A percentile compares a stretch with the other conserved stretches of the same genome.
Conservation (phyloP, 768 basidiomycete genomes). For the Rhizopogon vesiculosus region DNA sequence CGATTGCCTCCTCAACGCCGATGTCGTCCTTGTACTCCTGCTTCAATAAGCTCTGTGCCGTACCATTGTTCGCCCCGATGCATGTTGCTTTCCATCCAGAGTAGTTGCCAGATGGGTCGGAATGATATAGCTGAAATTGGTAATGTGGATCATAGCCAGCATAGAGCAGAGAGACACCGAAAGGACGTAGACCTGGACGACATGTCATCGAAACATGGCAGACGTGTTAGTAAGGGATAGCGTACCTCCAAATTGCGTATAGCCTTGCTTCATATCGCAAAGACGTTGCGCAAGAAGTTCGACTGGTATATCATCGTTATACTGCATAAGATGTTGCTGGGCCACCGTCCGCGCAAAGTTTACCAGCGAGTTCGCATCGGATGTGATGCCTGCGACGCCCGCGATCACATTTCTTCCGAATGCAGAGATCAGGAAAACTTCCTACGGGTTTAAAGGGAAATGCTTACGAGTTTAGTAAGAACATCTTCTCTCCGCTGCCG, state of each 20-base stretch:
- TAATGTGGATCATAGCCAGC: constrained; percentile 97
- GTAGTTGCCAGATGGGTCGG: constrained; percentile 98
- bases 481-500: constrained; percentile 98
- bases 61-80: constrained; percentile 97
- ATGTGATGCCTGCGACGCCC: constrained; percentile 93
- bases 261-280: constrained; percentile 98
- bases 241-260: constrained; percentile 93
- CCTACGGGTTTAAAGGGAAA: background rate
- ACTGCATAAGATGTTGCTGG: constrained; percentile 81
- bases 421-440: background rate
- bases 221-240: background rate
- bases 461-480: constrained; percentile 83
- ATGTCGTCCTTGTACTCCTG: constrained; percentile 99
- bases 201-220: background rate
- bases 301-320: constrained; percentile 98
- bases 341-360: constrained; percentile 91
- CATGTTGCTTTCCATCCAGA: constrained; percentile 98
- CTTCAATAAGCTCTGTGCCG: constrained; percentile 90
- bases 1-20: constrained; percentile 84
- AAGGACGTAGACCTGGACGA: constrained; percentile 83
- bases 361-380: constrained; percentile 96
- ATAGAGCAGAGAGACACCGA: constrained; percentile 95
- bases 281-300: constrained; percentile 91
- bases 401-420: constrained; percentile 81
- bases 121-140: constrained; percentile 95